phyloP scores from a whole-genome alignment of 192 early-diverging fungal genomes.

The Linnemannia zychae region DNA sequence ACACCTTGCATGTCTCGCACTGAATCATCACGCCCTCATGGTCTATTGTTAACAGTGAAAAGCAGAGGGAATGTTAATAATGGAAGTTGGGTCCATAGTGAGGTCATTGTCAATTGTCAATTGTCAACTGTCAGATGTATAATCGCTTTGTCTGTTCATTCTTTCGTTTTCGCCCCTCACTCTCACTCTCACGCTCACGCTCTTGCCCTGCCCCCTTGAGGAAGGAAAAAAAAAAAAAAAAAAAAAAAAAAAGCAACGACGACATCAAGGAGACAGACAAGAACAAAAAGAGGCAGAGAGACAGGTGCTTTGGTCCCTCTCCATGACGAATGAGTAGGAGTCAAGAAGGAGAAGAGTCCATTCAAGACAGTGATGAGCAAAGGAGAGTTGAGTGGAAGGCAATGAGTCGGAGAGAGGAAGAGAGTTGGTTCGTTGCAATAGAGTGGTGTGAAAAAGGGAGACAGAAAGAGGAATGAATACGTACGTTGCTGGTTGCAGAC shows the following conservation, averaged over 20 bases:
- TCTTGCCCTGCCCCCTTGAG: background rate
- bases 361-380: background rate
- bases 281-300: no score
- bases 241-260: background rate
- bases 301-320: no score
- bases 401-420: background rate
- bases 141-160: background rate
- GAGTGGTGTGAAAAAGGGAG: background rate
- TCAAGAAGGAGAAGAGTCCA: background rate
- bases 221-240: background rate
- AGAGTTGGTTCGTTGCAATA: background rate
- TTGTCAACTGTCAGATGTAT: background rate
- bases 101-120: background rate
- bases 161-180: background rate
- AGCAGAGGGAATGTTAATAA: background rate
- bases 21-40: conserved; percentile 66
- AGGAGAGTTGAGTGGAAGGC: background rate
- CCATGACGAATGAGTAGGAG: background rate
- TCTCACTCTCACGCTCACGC: background rate
- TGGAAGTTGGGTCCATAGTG: background rate
- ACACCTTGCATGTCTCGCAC: conserved; percentile 67
- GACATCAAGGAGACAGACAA: background rate
- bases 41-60: conserved; percentile 32
- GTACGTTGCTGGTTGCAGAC: conserved; percentile 67
- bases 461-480: conserved; percentile 4